Evolutionary conservation across 1,139 yeast species (phyloP).

Genomic region (Saccharomyces hybrid): DNA sequence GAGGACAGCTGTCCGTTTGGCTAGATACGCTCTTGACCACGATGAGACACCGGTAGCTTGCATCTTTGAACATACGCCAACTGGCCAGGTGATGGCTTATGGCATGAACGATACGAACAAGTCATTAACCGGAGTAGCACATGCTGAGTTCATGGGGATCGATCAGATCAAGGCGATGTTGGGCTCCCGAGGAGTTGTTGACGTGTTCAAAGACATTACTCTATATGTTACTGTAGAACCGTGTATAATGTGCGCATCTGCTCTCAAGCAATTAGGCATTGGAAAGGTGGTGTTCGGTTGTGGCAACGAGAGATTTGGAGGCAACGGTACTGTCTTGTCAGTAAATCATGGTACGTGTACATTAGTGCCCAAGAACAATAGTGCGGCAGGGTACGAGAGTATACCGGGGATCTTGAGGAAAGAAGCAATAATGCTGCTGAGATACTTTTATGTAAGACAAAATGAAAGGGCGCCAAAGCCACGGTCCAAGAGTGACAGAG

Average conservation of each 20-base stretch:
- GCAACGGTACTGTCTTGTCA: slow-evolving; percentile 79
- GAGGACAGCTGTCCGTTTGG: slow-evolving; percentile 46
- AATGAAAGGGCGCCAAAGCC: slow-evolving; percentile 82
- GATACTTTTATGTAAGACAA: slow-evolving; percentile 79
- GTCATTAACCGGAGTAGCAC: slow-evolving; percentile 76
- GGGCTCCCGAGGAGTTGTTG: slow-evolving; percentile 1
- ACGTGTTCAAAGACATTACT: slow-evolving; percentile 44
- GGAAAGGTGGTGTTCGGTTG: slow-evolving; percentile 79
- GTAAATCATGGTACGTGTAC: slow-evolving; percentile 46
- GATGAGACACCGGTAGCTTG: slow-evolving; percentile 75
- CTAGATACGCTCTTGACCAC: slow-evolving; percentile 45
- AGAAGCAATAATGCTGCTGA: slow-evolving; percentile 73
- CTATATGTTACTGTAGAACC: slow-evolving; percentile 96
- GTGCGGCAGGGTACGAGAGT: slow-evolving; percentile 22
- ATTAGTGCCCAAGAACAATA: not conserved
- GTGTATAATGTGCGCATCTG: slow-evolving; percentile 96
- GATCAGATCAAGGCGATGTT: slow-evolving; percentile 21
- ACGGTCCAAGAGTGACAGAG: slow-evolving; percentile 64
- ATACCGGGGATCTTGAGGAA: slow-evolving; percentile 78
- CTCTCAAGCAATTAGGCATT: slow-evolving; percentile 73
- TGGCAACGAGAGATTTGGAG: slow-evolving; percentile 93
- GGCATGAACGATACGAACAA: slow-evolving; percentile 90
- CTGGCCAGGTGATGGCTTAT: slow-evolving; percentile 52
- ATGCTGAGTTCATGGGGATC: slow-evolving; percentile 86
- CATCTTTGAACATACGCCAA: slow-evolving; percentile 42